These are phyloP conservation scores for Bjerkandera adusta DNA, from an alignment of 1,284 basidiomycete species.

Conservation along the genomic window DNA sequence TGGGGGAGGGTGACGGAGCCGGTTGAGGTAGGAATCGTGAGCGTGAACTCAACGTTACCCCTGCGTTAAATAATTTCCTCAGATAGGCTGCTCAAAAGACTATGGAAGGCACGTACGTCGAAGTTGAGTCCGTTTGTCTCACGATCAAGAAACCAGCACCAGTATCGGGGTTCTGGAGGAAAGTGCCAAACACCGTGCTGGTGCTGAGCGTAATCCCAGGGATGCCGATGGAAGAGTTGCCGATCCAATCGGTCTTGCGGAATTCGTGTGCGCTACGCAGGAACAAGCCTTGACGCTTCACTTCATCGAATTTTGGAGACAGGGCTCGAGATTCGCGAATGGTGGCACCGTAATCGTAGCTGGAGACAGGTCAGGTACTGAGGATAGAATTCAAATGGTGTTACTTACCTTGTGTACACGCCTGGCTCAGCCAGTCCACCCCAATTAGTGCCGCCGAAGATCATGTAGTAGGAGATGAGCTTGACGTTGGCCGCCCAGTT, in stretches of 20 bases:
- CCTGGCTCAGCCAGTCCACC: slow-evolving; percentile 69
- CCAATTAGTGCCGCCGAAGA: slow-evolving; percentile 81
- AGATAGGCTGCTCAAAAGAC: not conserved
- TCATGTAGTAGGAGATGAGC: slow-evolving; percentile 77
- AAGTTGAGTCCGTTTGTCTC: slow-evolving; percentile 64
- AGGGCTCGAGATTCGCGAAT: slow-evolving; percentile 71
- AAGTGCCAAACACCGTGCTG: slow-evolving; percentile 52
- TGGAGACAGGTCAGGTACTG: slow-evolving; percentile 27
- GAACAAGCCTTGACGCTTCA: slow-evolving; percentile 76
- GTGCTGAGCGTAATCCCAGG: slow-evolving; percentile 45
- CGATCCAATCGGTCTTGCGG: slow-evolving; percentile 73
- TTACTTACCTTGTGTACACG: slow-evolving; percentile 47
- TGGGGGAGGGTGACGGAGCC: slow-evolving; percentile 55
- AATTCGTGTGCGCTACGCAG: slow-evolving; percentile 73
- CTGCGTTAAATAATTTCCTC: slow-evolving; percentile 29
- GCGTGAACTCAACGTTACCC: slow-evolving; percentile 46
- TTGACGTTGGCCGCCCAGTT: slow-evolving; percentile 79
- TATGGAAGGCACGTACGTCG: slow-evolving; percentile 45
- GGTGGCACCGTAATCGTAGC: slow-evolving; percentile 67
- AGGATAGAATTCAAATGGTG: not conserved
- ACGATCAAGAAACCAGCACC: slow-evolving; percentile 66
- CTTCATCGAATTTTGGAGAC: slow-evolving; percentile 66
- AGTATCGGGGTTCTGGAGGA: slow-evolving; percentile 67
- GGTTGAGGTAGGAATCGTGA: slow-evolving; percentile 52
- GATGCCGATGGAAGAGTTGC: slow-evolving; percentile 51